A percentile compares a stretch with the other conserved stretches of the same genome.
Conservation (phyloP, 108 stramenopile species). For the Aureococcus anophagefferens region DNA sequence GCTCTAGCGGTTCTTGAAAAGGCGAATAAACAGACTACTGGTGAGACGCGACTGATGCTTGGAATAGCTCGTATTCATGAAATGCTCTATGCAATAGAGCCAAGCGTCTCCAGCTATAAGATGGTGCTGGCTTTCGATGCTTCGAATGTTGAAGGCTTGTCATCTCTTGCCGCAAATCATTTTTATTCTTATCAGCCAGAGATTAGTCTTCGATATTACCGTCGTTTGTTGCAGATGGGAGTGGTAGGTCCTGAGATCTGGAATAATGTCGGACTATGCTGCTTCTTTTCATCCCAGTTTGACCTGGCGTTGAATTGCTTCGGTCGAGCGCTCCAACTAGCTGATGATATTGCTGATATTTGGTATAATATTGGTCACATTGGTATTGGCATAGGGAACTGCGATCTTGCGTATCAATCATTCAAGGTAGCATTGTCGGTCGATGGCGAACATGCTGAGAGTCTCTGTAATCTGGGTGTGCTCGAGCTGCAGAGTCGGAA, state of each 20-base stretch:
- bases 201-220: conserved; percentile 45
- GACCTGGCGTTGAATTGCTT: conserved; percentile 53
- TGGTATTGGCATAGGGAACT: conserved; percentile 45
- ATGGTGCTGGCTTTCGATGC: conserved; percentile 36
- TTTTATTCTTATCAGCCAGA: conserved; percentile 59
- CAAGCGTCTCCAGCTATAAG: too few relatives aligned
- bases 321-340: conserved; percentile 39
- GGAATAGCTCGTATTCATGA: conserved; percentile 46
- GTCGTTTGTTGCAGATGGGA: conserved; percentile 51
- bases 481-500: conserved; percentile 46
- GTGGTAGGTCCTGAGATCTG: conserved; percentile 42
- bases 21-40: conserved; percentile 26
- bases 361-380: conserved; percentile 51
- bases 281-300: conserved; percentile 50
- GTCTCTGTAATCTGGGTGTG: conserved; percentile 44
- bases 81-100: too few relatives aligned
- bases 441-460: conserved; percentile 38
- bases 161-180: conserved; percentile 45
- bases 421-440: conserved; percentile 42
- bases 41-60: conserved; percentile 31
- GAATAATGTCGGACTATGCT: conserved; percentile 51
- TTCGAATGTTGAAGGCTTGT: conserved; percentile 42
- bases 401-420: conserved; percentile 46
- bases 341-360: conserved; percentile 37
- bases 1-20: conserved; percentile 42